Percentiles rank a stretch among this genome's conserved stretches.
Conservation (phyloP, 768 basidiomycete species). For the Amylocystis lapponica region DNA sequence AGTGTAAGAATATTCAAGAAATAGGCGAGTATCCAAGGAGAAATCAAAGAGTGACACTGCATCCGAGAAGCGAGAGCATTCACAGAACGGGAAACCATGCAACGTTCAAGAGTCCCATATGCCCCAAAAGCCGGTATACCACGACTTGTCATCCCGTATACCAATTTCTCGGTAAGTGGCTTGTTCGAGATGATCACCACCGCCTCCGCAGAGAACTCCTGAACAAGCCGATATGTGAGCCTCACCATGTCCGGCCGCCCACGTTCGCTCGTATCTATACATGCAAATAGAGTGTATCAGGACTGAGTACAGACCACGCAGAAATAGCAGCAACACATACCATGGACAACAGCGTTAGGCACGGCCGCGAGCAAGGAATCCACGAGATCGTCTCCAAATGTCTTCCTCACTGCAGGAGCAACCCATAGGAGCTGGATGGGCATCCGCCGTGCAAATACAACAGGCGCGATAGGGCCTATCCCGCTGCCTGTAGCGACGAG, state of each 20-base stretch:
- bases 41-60: too few species aligned
- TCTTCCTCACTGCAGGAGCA: constrained; percentile 49
- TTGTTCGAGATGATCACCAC: constrained; percentile 53
- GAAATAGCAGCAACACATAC: constrained; percentile 19
- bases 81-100: too few species aligned
- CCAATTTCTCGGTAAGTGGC: constrained; percentile 39
- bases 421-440: constrained; percentile 53
- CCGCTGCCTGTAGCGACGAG: constrained; percentile 50
- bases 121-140: constrained; percentile 53
- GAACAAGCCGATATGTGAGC: constrained; percentile 23
- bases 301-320: neutral
- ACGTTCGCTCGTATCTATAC: constrained; percentile 21
- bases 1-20: too few species aligned
- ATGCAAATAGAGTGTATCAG: constrained; percentile 5
- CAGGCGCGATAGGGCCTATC: constrained; percentile 51
- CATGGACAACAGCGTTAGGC: constrained; percentile 49
- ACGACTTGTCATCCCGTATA: constrained; percentile 52
- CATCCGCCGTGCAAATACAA: constrained; percentile 40
- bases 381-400: constrained; percentile 52
- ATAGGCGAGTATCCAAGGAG: too few species aligned
- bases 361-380: constrained; percentile 43
- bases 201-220: constrained; percentile 32
- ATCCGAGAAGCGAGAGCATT: too few species aligned
- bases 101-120: constrained; percentile 53
- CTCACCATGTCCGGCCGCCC: constrained; percentile 29